phyloP scores from a whole-genome alignment of 2,329 filamentous ascomycete species.

The Phialophora expanda region DNA sequence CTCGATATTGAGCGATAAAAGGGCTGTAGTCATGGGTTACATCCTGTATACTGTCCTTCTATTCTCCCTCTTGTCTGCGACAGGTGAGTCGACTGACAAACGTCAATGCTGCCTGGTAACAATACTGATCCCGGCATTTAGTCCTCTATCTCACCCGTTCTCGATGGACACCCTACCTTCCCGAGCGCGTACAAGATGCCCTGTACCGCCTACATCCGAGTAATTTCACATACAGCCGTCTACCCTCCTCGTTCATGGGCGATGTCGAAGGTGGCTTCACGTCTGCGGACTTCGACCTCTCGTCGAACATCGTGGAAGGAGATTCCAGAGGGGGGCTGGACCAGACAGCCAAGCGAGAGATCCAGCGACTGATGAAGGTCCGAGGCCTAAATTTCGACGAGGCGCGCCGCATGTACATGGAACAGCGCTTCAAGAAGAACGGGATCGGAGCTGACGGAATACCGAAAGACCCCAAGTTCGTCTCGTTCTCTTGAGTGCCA shows the following conservation, averaged over 20 bases:
- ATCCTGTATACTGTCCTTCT: slow-evolving; percentile 29
- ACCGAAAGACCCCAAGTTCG: slow-evolving; percentile 91
- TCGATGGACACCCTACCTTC: slow-evolving; percentile 74
- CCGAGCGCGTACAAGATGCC: slow-evolving; percentile 44
- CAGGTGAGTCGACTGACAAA: slow-evolving; percentile 56
- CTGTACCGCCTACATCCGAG: slow-evolving; percentile 58
- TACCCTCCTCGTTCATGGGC: slow-evolving; percentile 76
- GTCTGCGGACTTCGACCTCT: slow-evolving; percentile 81
- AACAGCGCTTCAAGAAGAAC: slow-evolving; percentile 82
- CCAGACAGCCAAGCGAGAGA: slow-evolving; percentile 76
- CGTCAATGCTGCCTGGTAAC: not conserved
- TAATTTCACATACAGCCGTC: slow-evolving; percentile 68
- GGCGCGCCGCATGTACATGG: slow-evolving; percentile 82
- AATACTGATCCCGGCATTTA: slow-evolving; percentile 43
- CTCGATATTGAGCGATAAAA: not conserved
- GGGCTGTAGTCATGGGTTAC: slow-evolving; percentile 25
- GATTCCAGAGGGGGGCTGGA: slow-evolving; percentile 84
- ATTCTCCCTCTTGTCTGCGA: slow-evolving; percentile 71
- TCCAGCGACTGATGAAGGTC: slow-evolving; percentile 89
- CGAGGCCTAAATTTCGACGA: slow-evolving; percentile 85
- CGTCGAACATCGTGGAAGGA: slow-evolving; percentile 76
- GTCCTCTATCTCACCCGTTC: slow-evolving; percentile 79
- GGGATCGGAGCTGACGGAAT: slow-evolving; percentile 86
- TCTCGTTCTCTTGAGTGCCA: slow-evolving; percentile 68
- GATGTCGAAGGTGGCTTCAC: slow-evolving; percentile 89